These are phyloP conservation scores for Fusarium bulbicola DNA, from an alignment of 2,329 filamentous ascomycete species.

Conservation along the genomic window DNA sequence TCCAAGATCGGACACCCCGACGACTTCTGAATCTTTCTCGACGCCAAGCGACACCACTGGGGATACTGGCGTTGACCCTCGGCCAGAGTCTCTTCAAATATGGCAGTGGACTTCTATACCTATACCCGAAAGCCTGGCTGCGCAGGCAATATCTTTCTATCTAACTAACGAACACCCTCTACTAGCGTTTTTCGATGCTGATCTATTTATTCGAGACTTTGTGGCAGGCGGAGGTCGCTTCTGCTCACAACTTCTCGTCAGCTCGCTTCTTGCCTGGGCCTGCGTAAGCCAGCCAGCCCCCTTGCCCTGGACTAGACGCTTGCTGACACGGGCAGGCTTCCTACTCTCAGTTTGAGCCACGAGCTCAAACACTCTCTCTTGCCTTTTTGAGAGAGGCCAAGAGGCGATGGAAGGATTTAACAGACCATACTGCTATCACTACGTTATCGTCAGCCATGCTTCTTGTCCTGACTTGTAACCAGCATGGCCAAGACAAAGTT, in stretches of 20 bases:
- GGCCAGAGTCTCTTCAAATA: background rate
- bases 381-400: conserved; percentile 1
- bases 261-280: conserved; percentile 15
- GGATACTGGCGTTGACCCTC: background rate
- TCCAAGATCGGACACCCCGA: background rate
- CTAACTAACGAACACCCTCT: conserved; percentile 2
- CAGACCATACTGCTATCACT: background rate
- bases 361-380: background rate
- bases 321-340: background rate
- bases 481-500: background rate
- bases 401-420: background rate
- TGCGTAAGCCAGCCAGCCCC: background rate
- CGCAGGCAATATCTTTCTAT: conserved; percentile 14
- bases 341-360: conserved; percentile 14
- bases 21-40: background rate
- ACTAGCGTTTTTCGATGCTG: conserved; percentile 10
- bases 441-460: conserved; percentile 4
- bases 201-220: conserved; percentile 1
- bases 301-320: accelerated
- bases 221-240: background rate
- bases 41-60: background rate
- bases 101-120: conserved; percentile 17
- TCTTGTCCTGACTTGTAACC: conserved; percentile 2
- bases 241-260: conserved; percentile 10
- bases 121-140: background rate